Conservation (phyloP, 2,329 filamentous ascomycete species). For the Fonsecaea nubica region DNA sequence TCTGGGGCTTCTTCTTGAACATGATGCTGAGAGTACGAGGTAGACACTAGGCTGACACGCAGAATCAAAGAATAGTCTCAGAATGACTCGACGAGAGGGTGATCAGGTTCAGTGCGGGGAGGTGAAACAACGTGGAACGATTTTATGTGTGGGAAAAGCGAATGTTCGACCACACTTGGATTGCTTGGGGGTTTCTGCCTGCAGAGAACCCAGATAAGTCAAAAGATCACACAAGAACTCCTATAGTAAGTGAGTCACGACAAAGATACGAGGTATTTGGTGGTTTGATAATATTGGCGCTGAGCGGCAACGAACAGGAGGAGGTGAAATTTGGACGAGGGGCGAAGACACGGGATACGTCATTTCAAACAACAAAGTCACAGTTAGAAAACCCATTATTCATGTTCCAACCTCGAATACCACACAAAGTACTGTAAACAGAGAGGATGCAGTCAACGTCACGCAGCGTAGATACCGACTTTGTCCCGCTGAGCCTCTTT, state of each 20-base stretch:
- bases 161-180: neutral
- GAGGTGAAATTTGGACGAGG: conserved; percentile 1
- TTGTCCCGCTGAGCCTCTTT: conserved; percentile 41
- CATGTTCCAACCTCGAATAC: neutral
- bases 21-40: conserved; percentile 45
- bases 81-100: neutral
- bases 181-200: neutral
- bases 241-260: neutral
- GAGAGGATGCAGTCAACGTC: neutral
- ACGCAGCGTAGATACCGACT: conserved; percentile 34
- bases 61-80: neutral
- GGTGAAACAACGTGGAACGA: neutral
- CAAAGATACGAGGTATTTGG: no score
- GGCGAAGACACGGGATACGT: conserved; percentile 12
- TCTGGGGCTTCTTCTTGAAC: conserved; percentile 70
- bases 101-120: neutral
- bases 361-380: conserved; percentile 14
- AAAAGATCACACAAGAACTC: neutral
- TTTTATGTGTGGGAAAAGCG: neutral
- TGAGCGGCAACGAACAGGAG: no score
- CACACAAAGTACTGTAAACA: no score
- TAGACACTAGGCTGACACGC: neutral
- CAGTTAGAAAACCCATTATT: neutral
- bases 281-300: no score
- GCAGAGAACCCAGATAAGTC: neutral